Evolutionary conservation across 495 filamentous ascomycete species (phyloP), one percentile per base, ranked within the genome.

Genomic region (Penicillium malachiteum): DNA sequence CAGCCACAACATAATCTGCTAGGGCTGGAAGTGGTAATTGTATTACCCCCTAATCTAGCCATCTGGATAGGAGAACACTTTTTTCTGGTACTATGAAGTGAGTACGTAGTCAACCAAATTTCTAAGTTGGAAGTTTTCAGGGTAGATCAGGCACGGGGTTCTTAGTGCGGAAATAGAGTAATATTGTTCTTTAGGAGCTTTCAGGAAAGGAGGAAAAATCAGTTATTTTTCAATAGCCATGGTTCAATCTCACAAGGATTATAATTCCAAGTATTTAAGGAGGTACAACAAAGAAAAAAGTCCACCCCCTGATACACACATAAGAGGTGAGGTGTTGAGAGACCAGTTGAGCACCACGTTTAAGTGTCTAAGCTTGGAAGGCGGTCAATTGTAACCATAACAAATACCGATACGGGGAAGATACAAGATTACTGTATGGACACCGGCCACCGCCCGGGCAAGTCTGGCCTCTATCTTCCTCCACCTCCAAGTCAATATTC

Each of bases 381-480:
- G 47, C 43, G 12, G 40, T 45, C 21, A 26, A 26, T 1, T 26
- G 4, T 4, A 26, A 53, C 50, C 44, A 50, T 18, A 49, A 58
- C 48, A 16, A 55, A 52, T 55, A 66, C 64, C 55, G 48, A 50
- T 51, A 57, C 51, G 57, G 57, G 48, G 21, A 4, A 26, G 21
- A 26, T 26, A 26, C 21, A 1, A 26, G 21, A 26, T 26, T 26
- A 26, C 21, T 26, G 21, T 26, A 26, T 26, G 21, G 21, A 26
- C 21, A 26, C 21, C 60, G 50, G 60, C 63, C 63, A 67, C 65
- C 65, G 65, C 65, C 62, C 65, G 43, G 54, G 41, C 56, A 52
- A 58, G 64, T 65, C 65, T 65, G 62, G 65, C 65, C 64, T 67
- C 64, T 67, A 55, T 65, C 56, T 46, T 60, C 61, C 58, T 56